Conservation (phyloP, 139 green algal species). For the Ettlia oleoabundans region DNA sequence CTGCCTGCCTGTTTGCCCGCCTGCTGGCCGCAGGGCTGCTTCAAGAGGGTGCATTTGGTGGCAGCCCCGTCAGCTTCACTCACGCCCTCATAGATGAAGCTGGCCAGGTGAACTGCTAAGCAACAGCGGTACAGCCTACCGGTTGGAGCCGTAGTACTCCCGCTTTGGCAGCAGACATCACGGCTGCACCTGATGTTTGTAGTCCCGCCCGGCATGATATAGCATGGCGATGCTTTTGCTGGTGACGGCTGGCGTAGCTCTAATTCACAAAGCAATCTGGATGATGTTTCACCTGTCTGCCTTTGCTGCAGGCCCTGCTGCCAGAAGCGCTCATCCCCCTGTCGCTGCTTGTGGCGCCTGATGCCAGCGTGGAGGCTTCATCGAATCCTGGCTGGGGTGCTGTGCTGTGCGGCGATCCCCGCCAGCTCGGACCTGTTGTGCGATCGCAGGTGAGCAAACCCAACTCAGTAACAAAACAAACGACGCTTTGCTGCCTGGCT, state of each 20-base stretch:
- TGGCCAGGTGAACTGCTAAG: slow-evolving; percentile 30
- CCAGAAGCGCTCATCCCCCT: slow-evolving; percentile 73
- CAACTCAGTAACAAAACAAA: no score
- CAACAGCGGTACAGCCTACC: no score
- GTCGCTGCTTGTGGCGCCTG: slow-evolving; percentile 57
- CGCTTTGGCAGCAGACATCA: no score
- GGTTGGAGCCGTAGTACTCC: no score
- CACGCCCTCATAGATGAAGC: slow-evolving; percentile 79
- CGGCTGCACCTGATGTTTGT: no score
- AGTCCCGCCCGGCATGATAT: no score
- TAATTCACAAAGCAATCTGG: neutral
- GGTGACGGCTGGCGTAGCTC: neutral
- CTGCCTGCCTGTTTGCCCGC: no score
- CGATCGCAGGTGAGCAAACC: slow-evolving; percentile 33
- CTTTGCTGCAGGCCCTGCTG: slow-evolving; percentile 47
- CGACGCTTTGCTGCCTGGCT: no score
- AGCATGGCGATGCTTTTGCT: no score
- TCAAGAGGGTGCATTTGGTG: slow-evolving; percentile 11
- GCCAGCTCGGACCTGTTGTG: slow-evolving; percentile 77
- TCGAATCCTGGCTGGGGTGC: slow-evolving; percentile 11
- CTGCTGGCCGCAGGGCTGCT: no score
- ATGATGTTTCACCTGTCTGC: neutral
- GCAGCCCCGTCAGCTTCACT: slow-evolving; percentile 47
- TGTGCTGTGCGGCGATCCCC: slow-evolving; percentile 77
- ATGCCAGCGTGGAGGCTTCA: neutral